These are phyloP conservation scores for Canavalia gladiata DNA, from an alignment of 306 rosid species.

Conservation along the genomic window DNA sequence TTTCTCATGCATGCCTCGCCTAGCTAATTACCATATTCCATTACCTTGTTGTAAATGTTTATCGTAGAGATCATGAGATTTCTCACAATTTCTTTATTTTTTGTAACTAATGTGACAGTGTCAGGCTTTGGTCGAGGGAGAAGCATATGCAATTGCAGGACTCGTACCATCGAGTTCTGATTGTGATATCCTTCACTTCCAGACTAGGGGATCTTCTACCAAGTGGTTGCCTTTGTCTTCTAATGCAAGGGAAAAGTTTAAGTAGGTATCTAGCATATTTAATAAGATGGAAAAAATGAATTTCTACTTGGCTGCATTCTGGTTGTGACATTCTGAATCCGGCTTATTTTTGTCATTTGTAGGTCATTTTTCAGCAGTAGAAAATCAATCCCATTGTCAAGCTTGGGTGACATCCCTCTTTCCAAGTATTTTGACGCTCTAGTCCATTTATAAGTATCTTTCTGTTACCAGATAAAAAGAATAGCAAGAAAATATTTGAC, in stretches of 20 bases:
- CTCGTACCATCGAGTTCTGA: constrained; percentile 70
- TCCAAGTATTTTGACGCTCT: constrained; percentile 63
- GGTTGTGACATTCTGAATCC: constrained; percentile 39
- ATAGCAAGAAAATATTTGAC: constrained; percentile 44
- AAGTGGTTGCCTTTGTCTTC: constrained; percentile 80
- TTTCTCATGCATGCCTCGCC: constrained; percentile 5
- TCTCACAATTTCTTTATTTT: constrained; percentile 41
- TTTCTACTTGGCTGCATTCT: constrained; percentile 10
- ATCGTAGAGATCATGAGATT: constrained; percentile 27
- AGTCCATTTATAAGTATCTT: constrained; percentile 20
- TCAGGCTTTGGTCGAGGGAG: constrained; percentile 85
- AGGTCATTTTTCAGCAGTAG: constrained; percentile 76
- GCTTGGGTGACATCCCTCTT: constrained; percentile 72
- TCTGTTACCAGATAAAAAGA: constrained; percentile 14
- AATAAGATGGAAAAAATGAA: not conserved
- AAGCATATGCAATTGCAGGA: constrained; percentile 75
- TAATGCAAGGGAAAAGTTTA: constrained; percentile 58
- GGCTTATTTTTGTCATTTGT: constrained; percentile 42
- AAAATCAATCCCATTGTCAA: constrained; percentile 64
- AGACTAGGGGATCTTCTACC: constrained; percentile 73
- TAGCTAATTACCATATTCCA: constrained; percentile 16
- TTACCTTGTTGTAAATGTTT: constrained; percentile 9
- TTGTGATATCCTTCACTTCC: constrained; percentile 70
- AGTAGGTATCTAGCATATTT: constrained; percentile 55
- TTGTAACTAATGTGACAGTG: constrained; percentile 61